phyloP scores from a whole-genome alignment of 208 protist species.

The Acanthamoeba rhysodes region DNA sequence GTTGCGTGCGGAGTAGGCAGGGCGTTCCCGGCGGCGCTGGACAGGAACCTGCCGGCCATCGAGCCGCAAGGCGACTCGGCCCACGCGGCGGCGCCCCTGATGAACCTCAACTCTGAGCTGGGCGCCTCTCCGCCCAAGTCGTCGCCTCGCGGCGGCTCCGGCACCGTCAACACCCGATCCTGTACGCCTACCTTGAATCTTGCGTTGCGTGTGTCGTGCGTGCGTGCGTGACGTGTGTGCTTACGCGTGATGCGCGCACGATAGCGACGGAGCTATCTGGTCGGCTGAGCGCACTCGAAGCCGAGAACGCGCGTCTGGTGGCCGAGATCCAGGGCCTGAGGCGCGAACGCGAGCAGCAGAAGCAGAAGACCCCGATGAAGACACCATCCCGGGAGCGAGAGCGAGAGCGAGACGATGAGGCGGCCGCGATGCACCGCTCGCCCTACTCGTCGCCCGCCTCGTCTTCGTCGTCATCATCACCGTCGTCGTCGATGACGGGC shows the following conservation, averaged over 20 bases:
- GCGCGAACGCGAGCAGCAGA: background rate
- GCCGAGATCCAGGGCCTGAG: background rate
- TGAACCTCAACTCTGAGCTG: background rate
- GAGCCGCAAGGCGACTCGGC: background rate
- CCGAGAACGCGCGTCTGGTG: background rate
- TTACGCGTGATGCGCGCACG: background rate
- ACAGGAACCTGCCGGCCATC: slow-evolving; percentile 42
- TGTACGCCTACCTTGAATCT: background rate
- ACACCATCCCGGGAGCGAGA: background rate
- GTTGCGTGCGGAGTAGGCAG: background rate
- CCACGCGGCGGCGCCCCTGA: background rate
- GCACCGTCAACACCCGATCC: too few relatives aligned
- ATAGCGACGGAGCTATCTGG: background rate
- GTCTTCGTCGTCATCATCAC: background rate
- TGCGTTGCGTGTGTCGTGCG: too few relatives aligned
- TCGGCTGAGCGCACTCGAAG: background rate
- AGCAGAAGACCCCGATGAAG: background rate
- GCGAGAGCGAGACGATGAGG: background rate
- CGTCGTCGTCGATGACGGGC: background rate
- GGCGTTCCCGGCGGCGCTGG: background rate
- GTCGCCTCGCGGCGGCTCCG: background rate
- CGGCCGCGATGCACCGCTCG: background rate
- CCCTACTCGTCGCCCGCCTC: background rate
- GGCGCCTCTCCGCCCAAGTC: background rate
- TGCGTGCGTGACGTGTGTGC: too few relatives aligned